phyloP scores from a whole-genome alignment of 1,139 yeast genomes.

The Kodamaea ohmeri region DNA sequence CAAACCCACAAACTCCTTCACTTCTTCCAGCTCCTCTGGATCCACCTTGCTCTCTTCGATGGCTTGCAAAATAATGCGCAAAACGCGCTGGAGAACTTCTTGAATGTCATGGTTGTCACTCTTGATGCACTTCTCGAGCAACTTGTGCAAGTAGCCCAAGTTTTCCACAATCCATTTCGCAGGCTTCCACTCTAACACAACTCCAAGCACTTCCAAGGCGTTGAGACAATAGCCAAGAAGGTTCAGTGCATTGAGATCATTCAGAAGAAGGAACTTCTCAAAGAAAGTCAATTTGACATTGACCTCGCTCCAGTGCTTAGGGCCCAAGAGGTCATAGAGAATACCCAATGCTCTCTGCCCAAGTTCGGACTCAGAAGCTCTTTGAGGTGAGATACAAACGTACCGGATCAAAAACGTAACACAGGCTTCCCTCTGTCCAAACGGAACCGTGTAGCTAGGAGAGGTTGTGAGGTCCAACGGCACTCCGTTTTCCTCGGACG shows the following conservation, averaged over 20 bases:
- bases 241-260: conserved; percentile 65
- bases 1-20: conserved; percentile 58
- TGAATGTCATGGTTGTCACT: conserved; percentile 85
- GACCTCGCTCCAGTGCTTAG: conserved; percentile 82
- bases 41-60: conserved; percentile 22
- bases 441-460: conserved; percentile 59
- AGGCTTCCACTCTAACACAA: conserved; percentile 75
- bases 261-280: conserved; percentile 77
- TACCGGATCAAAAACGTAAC: conserved; percentile 87
- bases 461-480: conserved; percentile 38
- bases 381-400: conserved; percentile 81
- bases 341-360: conserved; percentile 81
- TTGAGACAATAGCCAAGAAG: conserved; percentile 77
- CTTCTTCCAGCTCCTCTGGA: conserved; percentile 40
- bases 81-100: conserved; percentile 73
- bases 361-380: conserved; percentile 79
- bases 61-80: conserved; percentile 63
- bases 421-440: conserved; percentile 84
- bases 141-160: conserved; percentile 61
- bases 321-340: conserved; percentile 67
- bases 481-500: conserved; percentile 1
- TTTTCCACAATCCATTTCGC: conserved; percentile 75
- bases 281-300: conserved; percentile 79
- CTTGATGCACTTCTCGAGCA: conserved; percentile 78
- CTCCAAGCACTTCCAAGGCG: conserved; percentile 87